Evolutionary conservation across 2,329 filamentous ascomycete genomes (phyloP), one percentile per base, ranked within the genome.

Genomic region (Amesomyces nigricolor): DNA sequence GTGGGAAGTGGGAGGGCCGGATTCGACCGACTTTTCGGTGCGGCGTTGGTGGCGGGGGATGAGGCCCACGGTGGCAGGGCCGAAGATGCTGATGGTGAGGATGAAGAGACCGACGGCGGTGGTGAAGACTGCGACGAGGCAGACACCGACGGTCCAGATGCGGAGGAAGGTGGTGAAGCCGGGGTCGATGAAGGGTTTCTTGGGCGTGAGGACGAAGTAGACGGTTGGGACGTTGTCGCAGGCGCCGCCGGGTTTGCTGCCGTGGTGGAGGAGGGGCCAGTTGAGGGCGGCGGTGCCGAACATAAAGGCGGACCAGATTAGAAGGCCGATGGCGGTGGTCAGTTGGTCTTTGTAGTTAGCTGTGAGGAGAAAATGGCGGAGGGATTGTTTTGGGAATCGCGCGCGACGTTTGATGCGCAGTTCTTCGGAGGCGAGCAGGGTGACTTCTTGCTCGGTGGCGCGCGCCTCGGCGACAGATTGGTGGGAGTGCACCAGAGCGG

Each of bases 311-410:
- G 62, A 64, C 62, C 62, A 64, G 37, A 64, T 47, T 11, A 63
- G 54, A 9, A 64, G 58, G 5, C 59, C 62, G 30, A 64, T 22
- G 11, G 62, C 62, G 0, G 61, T 61, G 2, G 61, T 59, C 3
- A 64, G 54, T 42, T 63, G 62, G 57, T 64, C 62, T 48, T 64
- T 64, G 60, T 63, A 64, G 57, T 61, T 64, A 7, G 60, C 53
- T 6, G 57, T 54, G 8, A 62, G 19, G 10, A 64, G 51, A 49
- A 64, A 64, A 42, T 63, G 61, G 46, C 56, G 56, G 8, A 60
- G 17, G 1, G 62, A 60, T 6, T 60, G 57, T 47, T 57, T 59
- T 7, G 60, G 50, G 2, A 32, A 42, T 3, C 62, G 53, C 13
- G 57, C 49, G 30, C 54, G 35, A 10, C 61, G 57, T 10, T 56